A percentile compares a stretch with the other conserved stretches of the same genome.
Evolutionary conservation across 768 basidiomycete species (phyloP).

Genomic region (Podaxis sp.): DNA sequence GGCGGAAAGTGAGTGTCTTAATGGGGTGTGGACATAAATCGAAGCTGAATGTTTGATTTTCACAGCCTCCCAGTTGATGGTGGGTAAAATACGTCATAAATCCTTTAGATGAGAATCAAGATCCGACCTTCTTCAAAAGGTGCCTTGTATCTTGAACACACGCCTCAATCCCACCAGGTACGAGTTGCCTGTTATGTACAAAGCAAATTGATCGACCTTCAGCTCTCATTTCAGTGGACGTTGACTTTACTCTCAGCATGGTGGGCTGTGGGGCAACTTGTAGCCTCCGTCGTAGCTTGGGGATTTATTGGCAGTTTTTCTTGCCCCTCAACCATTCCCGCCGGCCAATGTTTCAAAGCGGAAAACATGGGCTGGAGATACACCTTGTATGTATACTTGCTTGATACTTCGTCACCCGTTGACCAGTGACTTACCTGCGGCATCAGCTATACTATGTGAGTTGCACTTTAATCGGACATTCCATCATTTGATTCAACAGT

Average conservation of each 20-base stretch:
- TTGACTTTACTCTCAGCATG: slow-evolving; percentile 1
- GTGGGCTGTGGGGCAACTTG: background rate
- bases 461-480: background rate
- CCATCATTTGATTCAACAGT: slow-evolving; percentile 4
- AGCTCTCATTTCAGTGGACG: background rate
- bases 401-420: slow-evolving; percentile 7
- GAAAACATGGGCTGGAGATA: slow-evolving; percentile 67
- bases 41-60: background rate
- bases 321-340: slow-evolving; percentile 35
- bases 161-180: slow-evolving; percentile 13
- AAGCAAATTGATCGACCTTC: background rate
- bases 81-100: slow-evolving; percentile 41
- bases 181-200: background rate
- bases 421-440: background rate
- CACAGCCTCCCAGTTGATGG: slow-evolving; percentile 6
- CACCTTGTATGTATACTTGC: slow-evolving; percentile 35
- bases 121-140: background rate
- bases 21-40: background rate
- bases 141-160: slow-evolving; percentile 12
- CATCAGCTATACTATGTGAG: slow-evolving; percentile 10
- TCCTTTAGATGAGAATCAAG: background rate
- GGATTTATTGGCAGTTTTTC: slow-evolving; percentile 57
- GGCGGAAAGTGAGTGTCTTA: slow-evolving; percentile 40
- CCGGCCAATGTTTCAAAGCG: slow-evolving; percentile 41
- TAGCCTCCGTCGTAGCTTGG: slow-evolving; percentile 43